Percentiles rank a stretch among this genome's conserved stretches.
Evolutionary conservation across 768 basidiomycete genomes (phyloP).

Genomic region (Neoboletus magnificus): DNA sequence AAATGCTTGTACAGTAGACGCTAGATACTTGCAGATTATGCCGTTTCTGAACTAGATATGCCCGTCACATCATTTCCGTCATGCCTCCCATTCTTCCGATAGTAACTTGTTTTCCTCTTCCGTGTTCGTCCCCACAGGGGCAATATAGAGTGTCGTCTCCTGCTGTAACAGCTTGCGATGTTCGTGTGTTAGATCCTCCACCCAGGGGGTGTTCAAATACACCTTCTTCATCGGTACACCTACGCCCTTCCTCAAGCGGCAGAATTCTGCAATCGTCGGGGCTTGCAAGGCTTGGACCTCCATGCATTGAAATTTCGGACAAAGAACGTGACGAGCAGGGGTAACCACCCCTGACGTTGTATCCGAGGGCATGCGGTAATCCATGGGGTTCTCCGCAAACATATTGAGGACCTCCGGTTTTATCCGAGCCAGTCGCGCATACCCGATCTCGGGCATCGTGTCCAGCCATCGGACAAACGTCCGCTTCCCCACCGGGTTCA

Average conservation of each 20-base stretch:
- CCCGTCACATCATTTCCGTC: neutral
- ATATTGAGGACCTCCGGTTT: constrained; percentile 41
- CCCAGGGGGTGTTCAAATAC: constrained; percentile 42
- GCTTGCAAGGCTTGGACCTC: constrained; percentile 43
- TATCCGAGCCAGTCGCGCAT: constrained; percentile 48
- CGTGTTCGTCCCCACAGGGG: constrained; percentile 39
- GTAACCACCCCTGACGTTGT: constrained; percentile 1
- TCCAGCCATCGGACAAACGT: constrained; percentile 49
- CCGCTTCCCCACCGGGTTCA: constrained; percentile 21
- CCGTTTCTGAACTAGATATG: constrained; percentile 1
- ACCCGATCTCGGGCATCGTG: constrained; percentile 55
- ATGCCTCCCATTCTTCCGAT: constrained; percentile 14
- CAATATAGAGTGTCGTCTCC: constrained; percentile 27
- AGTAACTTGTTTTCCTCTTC: constrained; percentile 43
- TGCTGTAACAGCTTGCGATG: constrained; percentile 26
- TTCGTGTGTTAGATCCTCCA: constrained; percentile 14
- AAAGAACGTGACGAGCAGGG: constrained; percentile 30
- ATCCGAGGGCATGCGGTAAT: constrained; percentile 16
- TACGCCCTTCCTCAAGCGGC: constrained; percentile 33
- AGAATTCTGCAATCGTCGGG: constrained; percentile 35
- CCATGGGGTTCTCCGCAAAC: constrained; percentile 43
- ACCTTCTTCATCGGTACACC: constrained; percentile 48
- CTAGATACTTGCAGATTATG: constrained; percentile 8
- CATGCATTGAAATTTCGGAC: constrained; percentile 44
- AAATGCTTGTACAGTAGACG: neutral